Base-by-base conservation (phyloP, 495 filamentous ascomycete species). In the Daldinia childiae region DNA sequence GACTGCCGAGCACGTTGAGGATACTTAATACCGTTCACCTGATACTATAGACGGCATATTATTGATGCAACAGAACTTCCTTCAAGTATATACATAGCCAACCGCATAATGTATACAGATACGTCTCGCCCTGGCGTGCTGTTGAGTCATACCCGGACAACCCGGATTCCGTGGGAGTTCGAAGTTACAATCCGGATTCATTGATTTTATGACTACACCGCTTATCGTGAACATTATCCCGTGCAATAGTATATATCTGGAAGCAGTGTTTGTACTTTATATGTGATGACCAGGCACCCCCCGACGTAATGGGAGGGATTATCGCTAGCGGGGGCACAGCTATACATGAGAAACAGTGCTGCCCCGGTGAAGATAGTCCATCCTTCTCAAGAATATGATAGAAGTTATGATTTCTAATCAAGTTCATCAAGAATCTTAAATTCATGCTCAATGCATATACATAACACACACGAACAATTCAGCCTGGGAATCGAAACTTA, bases 401-500 rank as follows among this genome's bases (percentile, higher is more conserved):
- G 26, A 30, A 21, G 3, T 12, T 2, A 15, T 21, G 39, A 38
- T 54, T 34, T 52, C 24, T 54, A 59, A 58, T 39, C 32, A 54
- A 50, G 34, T 19, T 62, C 38, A 58, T 41, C 14, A 15, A 15
- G 41, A 58, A 45, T 15, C 26, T 50, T 17, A 24, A 60, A 34
- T 7, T 30, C 24, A 38, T 56, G 43, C 30, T 4, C 39, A 15
- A 32, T 27, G 38, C 30, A 26, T 45, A 69, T 30, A 36, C 52
- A 58, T 58, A 64, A 32, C 54, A 62, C 58, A 58, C 64, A 43
- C 43, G 56, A 60, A 51, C 64, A 62, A n/a, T 11, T 45, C 58
- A 45, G 52, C 52, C 50, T 34, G 39, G 55, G 60, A n/a, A 29
- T 64, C 71, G 71, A 74, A 71, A 74, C 71, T 64, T 67, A 71